phyloP scores from a whole-genome alignment of 2,329 filamentous ascomycete genomes.

The Decorospora gaudefroyi region DNA sequence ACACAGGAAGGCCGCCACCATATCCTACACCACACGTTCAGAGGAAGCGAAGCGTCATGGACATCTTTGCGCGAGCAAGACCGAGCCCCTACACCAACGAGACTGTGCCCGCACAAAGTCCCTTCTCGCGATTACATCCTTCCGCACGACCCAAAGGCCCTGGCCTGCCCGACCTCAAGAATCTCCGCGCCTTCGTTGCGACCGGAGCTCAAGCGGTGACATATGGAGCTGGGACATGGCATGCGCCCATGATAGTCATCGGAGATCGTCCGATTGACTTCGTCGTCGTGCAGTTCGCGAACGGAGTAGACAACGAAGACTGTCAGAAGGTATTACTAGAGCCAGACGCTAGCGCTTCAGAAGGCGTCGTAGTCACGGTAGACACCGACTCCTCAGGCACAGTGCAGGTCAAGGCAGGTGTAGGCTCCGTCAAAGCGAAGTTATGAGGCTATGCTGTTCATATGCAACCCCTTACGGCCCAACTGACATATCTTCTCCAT shows the following conservation, averaged over 20 bases:
- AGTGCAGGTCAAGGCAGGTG: conserved; percentile 44
- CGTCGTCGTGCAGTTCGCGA: conserved; percentile 80
- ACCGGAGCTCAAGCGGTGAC: conserved; percentile 81
- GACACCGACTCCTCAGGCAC: conserved; percentile 40
- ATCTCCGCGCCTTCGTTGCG: conserved; percentile 77
- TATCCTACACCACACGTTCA: conserved; percentile 50
- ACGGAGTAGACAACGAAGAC: conserved; percentile 80
- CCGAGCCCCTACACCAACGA: conserved; percentile 58
- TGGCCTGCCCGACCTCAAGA: conserved; percentile 72
- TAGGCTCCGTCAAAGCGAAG: conserved; percentile 40
- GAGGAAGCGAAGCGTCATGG: conserved; percentile 37
- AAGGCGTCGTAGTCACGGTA: conserved; percentile 43
- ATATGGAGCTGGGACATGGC: conserved; percentile 90
- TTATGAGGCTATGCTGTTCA: conserved; percentile 15
- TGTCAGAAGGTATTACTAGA: conserved; percentile 73
- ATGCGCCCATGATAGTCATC: conserved; percentile 92
- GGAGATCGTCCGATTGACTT: conserved; percentile 76
- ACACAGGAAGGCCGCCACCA: conserved; percentile 42
- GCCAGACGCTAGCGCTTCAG: conserved; percentile 32
- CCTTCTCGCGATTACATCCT: conserved; percentile 36
- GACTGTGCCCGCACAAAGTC: conserved; percentile 44
- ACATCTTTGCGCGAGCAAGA: conserved; percentile 51
- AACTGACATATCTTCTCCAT: not conserved
- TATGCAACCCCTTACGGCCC: not conserved
- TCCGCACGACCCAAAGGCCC: conserved; percentile 50